Conservation (phyloP, 1,284 basidiomycete genomes). For the Heliocybe sulcata region DNA sequence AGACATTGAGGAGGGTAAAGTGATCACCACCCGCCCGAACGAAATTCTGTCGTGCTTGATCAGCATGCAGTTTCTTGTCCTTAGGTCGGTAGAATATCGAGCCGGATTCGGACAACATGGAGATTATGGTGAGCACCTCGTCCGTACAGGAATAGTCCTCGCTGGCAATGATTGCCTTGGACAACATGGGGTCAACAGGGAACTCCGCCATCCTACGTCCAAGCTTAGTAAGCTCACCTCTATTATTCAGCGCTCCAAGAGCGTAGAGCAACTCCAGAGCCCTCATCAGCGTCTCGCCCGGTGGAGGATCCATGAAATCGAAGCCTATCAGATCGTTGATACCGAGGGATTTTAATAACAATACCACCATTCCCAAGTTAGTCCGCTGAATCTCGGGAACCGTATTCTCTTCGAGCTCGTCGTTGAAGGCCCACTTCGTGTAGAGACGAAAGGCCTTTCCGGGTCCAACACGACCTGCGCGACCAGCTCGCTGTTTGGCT, state of each 20-base stretch:
- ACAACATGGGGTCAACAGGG: conserved; percentile 89
- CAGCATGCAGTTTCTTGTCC: conserved; percentile 93
- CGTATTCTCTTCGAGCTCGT: conserved; percentile 92
- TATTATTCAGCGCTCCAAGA: conserved; percentile 89
- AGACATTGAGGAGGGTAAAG: conserved; percentile 94
- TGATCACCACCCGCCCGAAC: conserved; percentile 95
- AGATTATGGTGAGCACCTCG: conserved; percentile 91
- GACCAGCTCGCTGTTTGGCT: conserved; percentile 93
- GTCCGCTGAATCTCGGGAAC: conserved; percentile 93
- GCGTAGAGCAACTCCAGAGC: conserved; percentile 94
- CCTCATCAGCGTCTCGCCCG: conserved; percentile 97
- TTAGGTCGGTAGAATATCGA: conserved; percentile 97
- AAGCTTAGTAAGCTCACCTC: conserved; percentile 84
- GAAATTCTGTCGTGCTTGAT: conserved; percentile 96
- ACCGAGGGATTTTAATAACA: conserved; percentile 93
- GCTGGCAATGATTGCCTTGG: conserved; percentile 92
- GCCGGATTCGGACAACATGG: conserved; percentile 94
- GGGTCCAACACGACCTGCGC: conserved; percentile 91
- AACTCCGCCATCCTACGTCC: conserved; percentile 97
- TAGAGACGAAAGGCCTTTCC: conserved; percentile 98
- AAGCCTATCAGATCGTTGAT: conserved; percentile 87
- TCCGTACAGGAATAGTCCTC: conserved; percentile 96
- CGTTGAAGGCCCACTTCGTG: conserved; percentile 96
- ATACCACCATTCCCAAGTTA: conserved; percentile 89
- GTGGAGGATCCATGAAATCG: conserved; percentile 95